phyloP scores from a whole-genome alignment of 2,329 filamentous ascomycete genomes.

The Orbilia brochopaga region DNA sequence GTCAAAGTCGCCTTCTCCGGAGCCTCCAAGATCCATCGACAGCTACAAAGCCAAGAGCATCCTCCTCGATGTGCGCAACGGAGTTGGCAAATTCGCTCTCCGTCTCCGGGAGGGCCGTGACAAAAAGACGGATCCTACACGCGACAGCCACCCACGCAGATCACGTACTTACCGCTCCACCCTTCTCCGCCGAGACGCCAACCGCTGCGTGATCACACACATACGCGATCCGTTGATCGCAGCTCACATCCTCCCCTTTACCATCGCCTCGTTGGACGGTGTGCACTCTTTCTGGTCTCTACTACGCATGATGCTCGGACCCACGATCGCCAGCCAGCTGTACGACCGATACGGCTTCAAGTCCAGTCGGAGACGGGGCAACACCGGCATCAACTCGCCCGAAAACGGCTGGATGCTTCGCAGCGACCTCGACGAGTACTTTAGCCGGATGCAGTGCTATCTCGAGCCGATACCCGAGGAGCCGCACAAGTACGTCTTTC shows the following conservation, averaged over 20 bases:
- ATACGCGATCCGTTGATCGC: conserved; percentile 36
- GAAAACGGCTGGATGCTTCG: conserved; percentile 47
- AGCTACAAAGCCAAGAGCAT: conserved; percentile 26
- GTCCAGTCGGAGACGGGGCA: conserved; percentile 33
- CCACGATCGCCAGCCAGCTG: conserved; percentile 26
- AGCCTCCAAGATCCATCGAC: conserved; percentile 12
- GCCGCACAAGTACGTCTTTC: conserved; percentile 39
- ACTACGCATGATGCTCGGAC: conserved; percentile 39
- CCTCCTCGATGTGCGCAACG: conserved; percentile 23
- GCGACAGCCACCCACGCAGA: conserved; percentile 22
- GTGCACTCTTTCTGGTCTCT: conserved; percentile 43
- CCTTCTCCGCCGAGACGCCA: conserved; percentile 37
- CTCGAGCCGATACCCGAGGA: conserved; percentile 42
- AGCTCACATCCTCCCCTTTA: conserved; percentile 47
- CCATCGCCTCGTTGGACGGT: conserved; percentile 28
- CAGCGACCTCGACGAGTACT: conserved; percentile 35
- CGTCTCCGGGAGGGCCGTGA: conserved; percentile 36
- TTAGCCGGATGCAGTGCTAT: conserved; percentile 41
- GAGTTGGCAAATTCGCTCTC: conserved; percentile 41
- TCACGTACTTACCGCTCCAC: conserved; percentile 35
- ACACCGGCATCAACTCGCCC: conserved; percentile 41
- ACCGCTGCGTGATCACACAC: conserved; percentile 41
- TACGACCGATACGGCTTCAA: conserved; percentile 45
- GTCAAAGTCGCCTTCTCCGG: not conserved
- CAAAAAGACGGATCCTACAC: conserved; percentile 25